These are phyloP conservation scores for Cordyceps farinosa DNA, from an alignment of 2,329 filamentous ascomycete genomes.

Conservation along the genomic window DNA sequence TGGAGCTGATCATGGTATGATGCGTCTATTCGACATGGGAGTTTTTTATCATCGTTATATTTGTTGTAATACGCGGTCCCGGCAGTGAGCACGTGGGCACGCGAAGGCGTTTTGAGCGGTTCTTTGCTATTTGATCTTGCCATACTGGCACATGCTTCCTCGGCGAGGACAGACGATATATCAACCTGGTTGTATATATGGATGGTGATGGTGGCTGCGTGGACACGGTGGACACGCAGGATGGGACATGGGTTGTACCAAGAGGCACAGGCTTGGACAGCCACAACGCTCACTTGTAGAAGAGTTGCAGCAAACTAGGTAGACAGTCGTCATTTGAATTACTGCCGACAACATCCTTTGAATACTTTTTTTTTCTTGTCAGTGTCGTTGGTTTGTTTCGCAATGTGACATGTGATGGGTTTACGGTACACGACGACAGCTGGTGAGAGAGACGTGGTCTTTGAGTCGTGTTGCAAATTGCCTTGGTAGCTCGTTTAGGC, in stretches of 20 bases:
- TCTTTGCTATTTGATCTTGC: neutral
- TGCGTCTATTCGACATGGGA: neutral
- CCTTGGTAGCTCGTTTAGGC: no score
- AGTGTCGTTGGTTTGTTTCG: neutral
- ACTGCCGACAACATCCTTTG: neutral
- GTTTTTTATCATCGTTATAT: neutral
- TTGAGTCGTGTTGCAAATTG: no score
- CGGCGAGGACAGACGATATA: slow-evolving; percentile 3
- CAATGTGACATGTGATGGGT: neutral
- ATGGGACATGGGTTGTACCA: neutral
- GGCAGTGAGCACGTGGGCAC: neutral
- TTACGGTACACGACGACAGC: neutral
- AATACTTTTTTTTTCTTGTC: neutral
- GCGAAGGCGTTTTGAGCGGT: slow-evolving; percentile 13
- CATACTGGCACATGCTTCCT: slow-evolving; percentile 3
- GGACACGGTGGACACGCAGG: no score
- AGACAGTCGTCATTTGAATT: neutral
- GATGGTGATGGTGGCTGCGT: neutral
- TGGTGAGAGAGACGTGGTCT: no score
- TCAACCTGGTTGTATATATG: slow-evolving; percentile 1
- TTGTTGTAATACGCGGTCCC: slow-evolving; percentile 8
- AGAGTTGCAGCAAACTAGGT: neutral
- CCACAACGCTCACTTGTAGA: neutral
- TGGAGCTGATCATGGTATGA: neutral
- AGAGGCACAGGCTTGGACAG: neutral